Conservation (phyloP, 805 yeast genomes). For the Ogataea dorogensis region DNA sequence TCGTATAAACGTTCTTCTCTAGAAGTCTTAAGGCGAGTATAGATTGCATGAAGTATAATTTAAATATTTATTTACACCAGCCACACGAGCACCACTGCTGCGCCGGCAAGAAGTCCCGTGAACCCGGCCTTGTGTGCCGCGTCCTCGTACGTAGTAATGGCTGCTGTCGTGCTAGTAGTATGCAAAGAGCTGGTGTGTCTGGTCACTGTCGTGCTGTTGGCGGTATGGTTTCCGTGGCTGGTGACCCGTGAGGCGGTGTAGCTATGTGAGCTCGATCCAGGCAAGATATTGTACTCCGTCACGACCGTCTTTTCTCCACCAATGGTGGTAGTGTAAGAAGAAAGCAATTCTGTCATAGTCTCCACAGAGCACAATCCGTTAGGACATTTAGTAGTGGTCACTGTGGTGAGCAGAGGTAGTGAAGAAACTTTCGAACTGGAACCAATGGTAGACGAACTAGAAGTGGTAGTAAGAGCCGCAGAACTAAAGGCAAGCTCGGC, state of each 20-base stretch:
- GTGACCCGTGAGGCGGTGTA: slow-evolving; percentile 5
- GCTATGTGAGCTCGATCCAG: slow-evolving; percentile 2
- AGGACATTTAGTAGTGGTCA: slow-evolving; percentile 15
- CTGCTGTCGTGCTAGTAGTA: slow-evolving; percentile 6
- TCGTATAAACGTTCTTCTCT: slow-evolving; percentile 24
- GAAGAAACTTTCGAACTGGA: too few species aligned
- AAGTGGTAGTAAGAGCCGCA: too few species aligned
- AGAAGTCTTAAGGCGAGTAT: slow-evolving; percentile 25
- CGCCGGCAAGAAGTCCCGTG: slow-evolving; percentile 4
- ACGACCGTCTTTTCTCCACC: slow-evolving; percentile 36
- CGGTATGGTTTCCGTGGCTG: slow-evolving; percentile 6
- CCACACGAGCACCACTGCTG: slow-evolving; percentile 8
- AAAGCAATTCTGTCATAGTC: slow-evolving; percentile 17
- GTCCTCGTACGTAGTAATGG: slow-evolving; percentile 29
- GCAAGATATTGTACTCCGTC: slow-evolving; percentile 39
- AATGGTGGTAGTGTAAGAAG: slow-evolving; percentile 33
- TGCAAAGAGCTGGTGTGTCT: slow-evolving; percentile 1
- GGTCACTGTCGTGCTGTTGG: neutral
- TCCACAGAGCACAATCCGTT: slow-evolving; percentile 13
- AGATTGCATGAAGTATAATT: slow-evolving; percentile 17
- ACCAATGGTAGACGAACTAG: too few species aligned
- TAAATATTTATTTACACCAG: slow-evolving; percentile 7
- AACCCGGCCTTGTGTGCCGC: slow-evolving; percentile 14
- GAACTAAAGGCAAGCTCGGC: slow-evolving; percentile 6
- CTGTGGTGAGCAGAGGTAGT: slow-evolving; percentile 8